Percentiles rank a stretch among this genome's conserved stretches.
These are phyloP conservation scores for Podospora pseudopauciseta DNA, from an alignment of 495 filamentous ascomycete genomes.

Conservation along the genomic window DNA sequence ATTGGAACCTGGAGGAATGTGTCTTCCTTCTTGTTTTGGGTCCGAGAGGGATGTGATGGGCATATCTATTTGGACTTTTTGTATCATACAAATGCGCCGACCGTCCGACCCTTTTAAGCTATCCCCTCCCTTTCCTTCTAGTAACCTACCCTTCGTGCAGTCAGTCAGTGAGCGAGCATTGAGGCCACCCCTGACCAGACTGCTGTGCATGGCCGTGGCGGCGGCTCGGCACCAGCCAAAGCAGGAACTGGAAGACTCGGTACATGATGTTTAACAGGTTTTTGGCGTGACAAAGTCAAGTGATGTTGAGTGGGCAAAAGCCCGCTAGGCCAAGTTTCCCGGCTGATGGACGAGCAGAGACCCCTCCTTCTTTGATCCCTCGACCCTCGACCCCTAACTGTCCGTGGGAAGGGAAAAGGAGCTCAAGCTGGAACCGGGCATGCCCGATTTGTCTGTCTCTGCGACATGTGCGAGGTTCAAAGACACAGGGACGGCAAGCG, in stretches of 20 bases:
- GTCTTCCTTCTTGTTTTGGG: conserved; percentile 2
- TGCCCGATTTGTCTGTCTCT: neutral
- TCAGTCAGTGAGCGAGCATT: neutral
- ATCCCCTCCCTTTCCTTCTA: neutral
- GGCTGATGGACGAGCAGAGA: neutral
- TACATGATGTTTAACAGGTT: neutral
- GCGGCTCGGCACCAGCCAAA: conserved; percentile 1
- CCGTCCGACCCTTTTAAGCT: neutral
- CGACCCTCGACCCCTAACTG: neutral
- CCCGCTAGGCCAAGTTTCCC: neutral
- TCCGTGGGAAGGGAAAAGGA: neutral
- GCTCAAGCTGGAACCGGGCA: neutral
- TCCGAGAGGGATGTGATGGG: neutral
- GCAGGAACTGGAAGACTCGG: neutral
- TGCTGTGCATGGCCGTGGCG: neutral
- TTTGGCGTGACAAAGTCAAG: neutral
- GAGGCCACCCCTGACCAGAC: neutral
- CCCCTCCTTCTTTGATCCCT: neutral
- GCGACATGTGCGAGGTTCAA: neutral
- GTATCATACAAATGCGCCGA: neutral
- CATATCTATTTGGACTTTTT: neutral
- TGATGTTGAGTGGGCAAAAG: neutral
- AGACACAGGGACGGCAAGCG: conserved; percentile 6
- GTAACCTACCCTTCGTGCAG: neutral
- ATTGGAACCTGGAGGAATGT: neutral